Percentiles rank a stretch among this genome's conserved stretches.
Conservation (phyloP, 495 filamentous ascomycete species). For the Aspergillus funiculosus region DNA sequence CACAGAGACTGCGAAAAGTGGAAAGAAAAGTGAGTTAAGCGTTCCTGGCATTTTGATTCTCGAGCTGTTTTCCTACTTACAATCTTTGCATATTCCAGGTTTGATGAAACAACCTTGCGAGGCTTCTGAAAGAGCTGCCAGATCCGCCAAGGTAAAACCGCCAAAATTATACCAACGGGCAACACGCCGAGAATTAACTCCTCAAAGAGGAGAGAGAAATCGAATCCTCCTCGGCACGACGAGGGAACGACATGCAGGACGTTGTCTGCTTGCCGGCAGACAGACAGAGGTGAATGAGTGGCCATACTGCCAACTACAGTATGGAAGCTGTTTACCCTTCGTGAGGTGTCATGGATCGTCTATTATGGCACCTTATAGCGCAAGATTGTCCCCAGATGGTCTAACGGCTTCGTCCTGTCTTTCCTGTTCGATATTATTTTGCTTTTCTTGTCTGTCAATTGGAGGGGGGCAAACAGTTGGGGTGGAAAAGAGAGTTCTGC, state of each 20-base stretch:
- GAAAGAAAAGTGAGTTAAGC: neutral
- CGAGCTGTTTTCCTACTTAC: slow-evolving; percentile 31
- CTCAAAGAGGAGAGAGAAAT: slow-evolving; percentile 59
- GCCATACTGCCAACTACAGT: slow-evolving; percentile 26
- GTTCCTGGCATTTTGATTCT: no score
- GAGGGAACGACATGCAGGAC: slow-evolving; percentile 38
- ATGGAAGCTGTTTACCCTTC: slow-evolving; percentile 1
- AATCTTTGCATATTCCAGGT: slow-evolving; percentile 38
- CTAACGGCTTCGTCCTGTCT: neutral
- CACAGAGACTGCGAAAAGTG: slow-evolving; percentile 31
- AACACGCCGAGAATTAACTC: slow-evolving; percentile 48
- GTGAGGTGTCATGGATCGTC: slow-evolving; percentile 2
- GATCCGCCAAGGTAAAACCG: slow-evolving; percentile 42
- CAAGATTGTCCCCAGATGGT: neutral
- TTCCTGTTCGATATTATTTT: slow-evolving; percentile 1
- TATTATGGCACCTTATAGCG: slow-evolving; percentile 5
- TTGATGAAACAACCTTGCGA: slow-evolving; percentile 41
- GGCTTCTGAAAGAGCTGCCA: slow-evolving; percentile 38
- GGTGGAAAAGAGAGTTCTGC: slow-evolving; percentile 1
- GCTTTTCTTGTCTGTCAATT: slow-evolving; percentile 1
- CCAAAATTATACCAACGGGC: slow-evolving; percentile 44
- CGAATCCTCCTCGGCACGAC: slow-evolving; percentile 47
- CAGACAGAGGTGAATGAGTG: neutral
- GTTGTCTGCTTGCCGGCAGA: slow-evolving; percentile 38
- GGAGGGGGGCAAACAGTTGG: neutral